A percentile compares a stretch with the other conserved stretches of the same genome.
Evolutionary conservation across 1,139 yeast genomes (phyloP).

Genomic region (Suhomyces guaymorum): DNA sequence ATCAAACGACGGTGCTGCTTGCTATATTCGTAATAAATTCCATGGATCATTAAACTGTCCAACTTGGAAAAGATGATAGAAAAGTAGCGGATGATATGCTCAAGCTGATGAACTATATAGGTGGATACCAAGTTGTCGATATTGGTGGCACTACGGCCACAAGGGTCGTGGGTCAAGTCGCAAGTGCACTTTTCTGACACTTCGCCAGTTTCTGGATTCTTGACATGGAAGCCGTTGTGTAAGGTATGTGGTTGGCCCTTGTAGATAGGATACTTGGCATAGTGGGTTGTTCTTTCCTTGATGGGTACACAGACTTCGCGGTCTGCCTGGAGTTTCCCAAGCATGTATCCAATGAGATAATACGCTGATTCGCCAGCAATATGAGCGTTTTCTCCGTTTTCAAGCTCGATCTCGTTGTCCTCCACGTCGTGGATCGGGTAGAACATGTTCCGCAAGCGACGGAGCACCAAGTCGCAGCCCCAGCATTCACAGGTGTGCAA

Average conservation of each 20-base stretch:
- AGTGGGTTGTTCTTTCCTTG: conserved; percentile 28
- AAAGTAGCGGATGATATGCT: conserved; percentile 33
- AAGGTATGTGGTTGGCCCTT: conserved; percentile 43
- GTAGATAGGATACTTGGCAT: conserved; percentile 35
- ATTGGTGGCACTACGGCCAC: conserved; percentile 24
- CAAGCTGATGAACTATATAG: conserved; percentile 38
- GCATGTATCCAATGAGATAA: conserved; percentile 37
- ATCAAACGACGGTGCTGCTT: conserved; percentile 16
- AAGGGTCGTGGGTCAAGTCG: conserved; percentile 24
- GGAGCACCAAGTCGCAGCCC: conserved; percentile 38
- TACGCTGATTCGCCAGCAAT: conserved; percentile 32
- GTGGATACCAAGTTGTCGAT: conserved; percentile 40
- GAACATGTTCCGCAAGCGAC: conserved; percentile 25
- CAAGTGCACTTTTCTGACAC: conserved; percentile 25
- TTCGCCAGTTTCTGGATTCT: conserved; percentile 4
- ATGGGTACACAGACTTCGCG: conserved; percentile 43
- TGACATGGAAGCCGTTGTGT: conserved; percentile 34
- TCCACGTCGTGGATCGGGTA: conserved; percentile 23
- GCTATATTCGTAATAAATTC: conserved; percentile 33
- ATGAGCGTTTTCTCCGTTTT: conserved; percentile 12
- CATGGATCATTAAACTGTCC: conserved; percentile 39
- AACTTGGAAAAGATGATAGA: conserved; percentile 26
- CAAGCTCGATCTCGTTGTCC: conserved; percentile 12
- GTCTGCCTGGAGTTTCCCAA: conserved; percentile 41
- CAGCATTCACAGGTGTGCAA: conserved; percentile 40